Evolutionary conservation across 371 early-diverging fungal species (phyloP).

Genomic region (Mortierella sp.): DNA sequence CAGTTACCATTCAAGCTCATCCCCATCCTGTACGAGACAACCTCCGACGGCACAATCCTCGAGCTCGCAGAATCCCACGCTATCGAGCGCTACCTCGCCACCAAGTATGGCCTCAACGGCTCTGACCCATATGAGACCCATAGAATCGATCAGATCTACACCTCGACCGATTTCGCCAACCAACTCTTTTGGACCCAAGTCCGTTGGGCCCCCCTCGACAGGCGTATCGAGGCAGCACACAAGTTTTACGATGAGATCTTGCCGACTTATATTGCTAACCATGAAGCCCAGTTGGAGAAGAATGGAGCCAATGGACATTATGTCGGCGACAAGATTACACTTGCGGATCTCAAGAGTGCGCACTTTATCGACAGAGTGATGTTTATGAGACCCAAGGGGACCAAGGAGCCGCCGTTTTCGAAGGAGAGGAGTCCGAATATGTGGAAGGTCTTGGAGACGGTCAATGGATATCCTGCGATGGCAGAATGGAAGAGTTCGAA

Average conservation of each 20-base stretch:
- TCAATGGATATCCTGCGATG: conserved; percentile 15
- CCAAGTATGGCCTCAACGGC: conserved; percentile 28
- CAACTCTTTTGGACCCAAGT: conserved; percentile 3
- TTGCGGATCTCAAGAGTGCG: conserved; percentile 38
- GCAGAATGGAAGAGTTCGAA: conserved; percentile 16
- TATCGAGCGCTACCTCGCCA: conserved; percentile 58
- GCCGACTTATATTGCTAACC: conserved; percentile 17
- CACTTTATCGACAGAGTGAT: conserved; percentile 18
- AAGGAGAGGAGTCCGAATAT: conserved; percentile 25
- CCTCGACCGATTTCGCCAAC: conserved; percentile 17
- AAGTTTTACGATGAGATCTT: conserved; percentile 22
- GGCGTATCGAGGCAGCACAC: conserved; percentile 22
- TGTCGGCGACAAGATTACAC: conserved; percentile 19
- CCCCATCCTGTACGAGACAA: conserved; percentile 55
- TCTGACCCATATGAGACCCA: conserved; percentile 13
- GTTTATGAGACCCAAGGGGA: conserved; percentile 26
- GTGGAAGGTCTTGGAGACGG: conserved; percentile 40
- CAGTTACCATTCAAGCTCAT: conserved; percentile 49
- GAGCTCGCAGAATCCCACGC: conserved; percentile 55
- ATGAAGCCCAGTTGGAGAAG: conserved; percentile 31
- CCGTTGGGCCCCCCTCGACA: conserved; percentile 17
- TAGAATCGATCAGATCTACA: conserved; percentile 20
- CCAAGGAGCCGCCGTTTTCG: conserved; percentile 21
- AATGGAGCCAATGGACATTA: conserved; percentile 43
- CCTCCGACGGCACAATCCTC: conserved; percentile 25